Evolutionary conservation across 2,329 filamentous ascomycete species (phyloP).

Genomic region (Aquanectria penicillioides): DNA sequence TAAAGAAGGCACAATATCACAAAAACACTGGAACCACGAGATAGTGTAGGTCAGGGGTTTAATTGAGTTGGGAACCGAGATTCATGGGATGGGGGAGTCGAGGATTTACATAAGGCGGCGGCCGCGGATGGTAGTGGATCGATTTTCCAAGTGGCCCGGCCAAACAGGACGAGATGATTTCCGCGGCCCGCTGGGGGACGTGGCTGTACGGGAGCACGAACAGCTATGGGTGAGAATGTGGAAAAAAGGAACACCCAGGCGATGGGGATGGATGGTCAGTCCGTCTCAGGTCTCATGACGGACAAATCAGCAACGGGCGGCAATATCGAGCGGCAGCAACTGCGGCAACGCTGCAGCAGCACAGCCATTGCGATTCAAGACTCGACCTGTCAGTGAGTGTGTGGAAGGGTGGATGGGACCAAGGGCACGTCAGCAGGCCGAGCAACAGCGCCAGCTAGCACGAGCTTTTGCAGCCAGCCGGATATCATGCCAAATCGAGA

Average conservation of each 20-base stretch:
- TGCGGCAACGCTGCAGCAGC: neutral
- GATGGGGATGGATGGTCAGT: neutral
- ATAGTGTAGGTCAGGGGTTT: conserved; percentile 12
- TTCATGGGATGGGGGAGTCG: conserved; percentile 16
- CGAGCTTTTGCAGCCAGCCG: neutral
- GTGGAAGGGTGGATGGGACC: neutral
- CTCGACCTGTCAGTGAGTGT: conserved; percentile 6
- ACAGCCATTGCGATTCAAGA: conserved; percentile 18
- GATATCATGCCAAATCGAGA: too few relatives aligned
- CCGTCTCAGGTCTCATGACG: neutral
- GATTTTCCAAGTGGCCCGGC: conserved; percentile 11
- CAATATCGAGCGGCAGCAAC: conserved; percentile 4
- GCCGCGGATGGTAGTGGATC: conserved; percentile 18
- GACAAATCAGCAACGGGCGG: conserved; percentile 16
- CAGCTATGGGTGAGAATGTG: conserved; percentile 36
- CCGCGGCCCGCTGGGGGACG: conserved; percentile 12
- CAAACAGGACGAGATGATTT: conserved; percentile 8
- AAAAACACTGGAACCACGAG: neutral
- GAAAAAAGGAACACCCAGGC: neutral
- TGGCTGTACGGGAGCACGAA: conserved; percentile 18
- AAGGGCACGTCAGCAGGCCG: conserved; percentile 23
- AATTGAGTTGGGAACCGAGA: conserved; percentile 22
- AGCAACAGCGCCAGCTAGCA: neutral
- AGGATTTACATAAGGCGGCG: conserved; percentile 24
- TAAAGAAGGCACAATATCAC: neutral